phyloP scores from a whole-genome alignment of 2,329 filamentous ascomycete genomes.

The Allantophomopsis lycopodina region DNA sequence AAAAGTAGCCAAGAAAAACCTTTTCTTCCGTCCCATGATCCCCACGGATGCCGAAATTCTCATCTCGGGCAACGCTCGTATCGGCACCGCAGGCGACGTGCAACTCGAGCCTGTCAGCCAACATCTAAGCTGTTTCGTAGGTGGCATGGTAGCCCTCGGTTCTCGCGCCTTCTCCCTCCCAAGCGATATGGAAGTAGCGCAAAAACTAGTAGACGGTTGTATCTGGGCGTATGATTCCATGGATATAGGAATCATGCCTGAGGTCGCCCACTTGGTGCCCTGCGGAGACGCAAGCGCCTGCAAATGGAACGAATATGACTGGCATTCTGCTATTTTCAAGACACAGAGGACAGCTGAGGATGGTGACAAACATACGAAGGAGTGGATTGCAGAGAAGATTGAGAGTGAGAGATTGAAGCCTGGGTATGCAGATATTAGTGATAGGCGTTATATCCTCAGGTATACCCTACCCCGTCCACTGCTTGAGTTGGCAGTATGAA shows the following conservation, averaged over 20 bases:
- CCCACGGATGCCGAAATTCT: conserved; percentile 23
- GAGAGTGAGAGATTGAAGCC: conserved; percentile 21
- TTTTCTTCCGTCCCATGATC: conserved; percentile 27
- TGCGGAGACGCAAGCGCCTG: conserved; percentile 11
- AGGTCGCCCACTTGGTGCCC: conserved; percentile 28
- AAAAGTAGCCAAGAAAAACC: conserved; percentile 27
- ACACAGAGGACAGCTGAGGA: background rate
- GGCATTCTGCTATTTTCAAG: background rate
- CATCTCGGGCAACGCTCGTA: conserved; percentile 31
- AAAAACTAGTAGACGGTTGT: conserved; percentile 47
- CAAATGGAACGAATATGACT: conserved; percentile 10
- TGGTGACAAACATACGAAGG: background rate
- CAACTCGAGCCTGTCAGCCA: conserved; percentile 26
- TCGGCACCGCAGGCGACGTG: conserved; percentile 4
- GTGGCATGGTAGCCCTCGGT: conserved; percentile 56
- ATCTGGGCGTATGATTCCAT: conserved; percentile 46
- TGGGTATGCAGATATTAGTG: conserved; percentile 30
- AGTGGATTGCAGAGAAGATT: background rate
- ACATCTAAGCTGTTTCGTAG: conserved; percentile 59
- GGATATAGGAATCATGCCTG: conserved; percentile 46
- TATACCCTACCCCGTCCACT: too few species aligned
- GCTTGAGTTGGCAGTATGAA: too few species aligned
- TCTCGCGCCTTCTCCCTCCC: conserved; percentile 43
- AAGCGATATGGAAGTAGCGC: conserved; percentile 39
- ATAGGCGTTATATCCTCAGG: conserved; percentile 27